Evolutionary conservation across 768 basidiomycete genomes (phyloP), one percentile per base, ranked within the genome.

Genomic region (Gymnopilus junonius): DNA sequence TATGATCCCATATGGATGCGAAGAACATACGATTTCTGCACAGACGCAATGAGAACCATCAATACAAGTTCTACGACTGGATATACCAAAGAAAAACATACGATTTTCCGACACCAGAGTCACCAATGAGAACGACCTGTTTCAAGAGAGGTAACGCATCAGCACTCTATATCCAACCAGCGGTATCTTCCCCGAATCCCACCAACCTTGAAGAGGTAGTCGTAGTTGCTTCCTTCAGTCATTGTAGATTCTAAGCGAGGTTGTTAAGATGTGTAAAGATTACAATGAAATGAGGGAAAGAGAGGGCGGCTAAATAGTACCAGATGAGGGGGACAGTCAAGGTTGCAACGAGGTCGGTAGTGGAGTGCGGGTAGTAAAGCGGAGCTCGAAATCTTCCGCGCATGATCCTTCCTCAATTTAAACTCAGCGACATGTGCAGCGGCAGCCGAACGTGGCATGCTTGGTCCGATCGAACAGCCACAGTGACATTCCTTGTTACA

Each of bases 101-200:
- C 96, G 95, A 97, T 87, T 99, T 99, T 76, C 97, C 97, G 74
- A 99, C 97, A 65, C 97, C 97, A 66, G 95, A 97, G 79, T 99
- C 97, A 75, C 97, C 97, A 82, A 99, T 98, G 68, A 99, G 87
- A 70, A 99, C 97, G 71, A 98, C 94, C 97, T 99, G 64, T 40
- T 55, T 34, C 25, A 37, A 61, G 58, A 32, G 48, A 29, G 48
- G 56, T 34, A 59, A 59, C 21, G 65, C 42, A 54, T 72, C 39
- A 65, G 42, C 31, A n/a, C 48, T 48, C 45, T 48, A 58, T 51
- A 5, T 34, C 27, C 27, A n/a, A 27, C 3, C 39, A 21, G 10
- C 32, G 23, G 20, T 23, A 15, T 35, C 12, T 14, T 29, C 31
- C 17, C 45, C 43, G 43, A 58, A n/a, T 53, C 53, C 32, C 55